Evolutionary conservation across 1,284 basidiomycete genomes (phyloP).

Genomic region (Leccinum subrobustum): DNA sequence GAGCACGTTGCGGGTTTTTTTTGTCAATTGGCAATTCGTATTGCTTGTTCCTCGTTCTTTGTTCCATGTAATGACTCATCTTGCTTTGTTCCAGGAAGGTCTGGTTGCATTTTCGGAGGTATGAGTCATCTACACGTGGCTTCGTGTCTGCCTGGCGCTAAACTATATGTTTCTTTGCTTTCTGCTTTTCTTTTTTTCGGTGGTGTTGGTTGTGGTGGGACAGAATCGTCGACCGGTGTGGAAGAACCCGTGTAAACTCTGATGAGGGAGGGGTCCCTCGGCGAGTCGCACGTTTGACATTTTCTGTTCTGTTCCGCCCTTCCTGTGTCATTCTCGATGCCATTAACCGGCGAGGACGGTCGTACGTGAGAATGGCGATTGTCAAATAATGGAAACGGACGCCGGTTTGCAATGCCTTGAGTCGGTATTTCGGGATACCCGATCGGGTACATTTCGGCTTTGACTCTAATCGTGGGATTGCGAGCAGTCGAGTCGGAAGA

Average conservation of each 20-base stretch:
- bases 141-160: slow-evolving; percentile 15
- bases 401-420: not conserved
- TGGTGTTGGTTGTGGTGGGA: not conserved
- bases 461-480: not conserved
- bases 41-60: not conserved
- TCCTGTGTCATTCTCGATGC: not conserved
- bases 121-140: slow-evolving; percentile 23
- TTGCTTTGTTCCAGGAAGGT: slow-evolving; percentile 38
- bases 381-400: not conserved
- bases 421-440: not conserved
- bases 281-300: not conserved
- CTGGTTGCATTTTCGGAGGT: slow-evolving; percentile 46
- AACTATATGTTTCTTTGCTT: slow-evolving; percentile 8
- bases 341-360: not conserved
- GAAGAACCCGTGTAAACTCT: slow-evolving; percentile 61
- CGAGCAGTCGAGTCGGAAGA: not conserved
- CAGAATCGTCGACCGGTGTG: slow-evolving; percentile 61
- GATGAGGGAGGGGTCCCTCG: slow-evolving; percentile 18
- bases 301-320: not conserved
- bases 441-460: not conserved
- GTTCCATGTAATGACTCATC: slow-evolving; percentile 14
- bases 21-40: slow-evolving; percentile 1
- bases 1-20: not conserved
- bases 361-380: not conserved
- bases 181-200: slow-evolving; percentile 28